Percentiles rank a stretch among this genome's conserved stretches.
These are phyloP conservation scores for Podospora tetraspora DNA, from an alignment of 495 filamentous ascomycete species.

Conservation along the genomic window DNA sequence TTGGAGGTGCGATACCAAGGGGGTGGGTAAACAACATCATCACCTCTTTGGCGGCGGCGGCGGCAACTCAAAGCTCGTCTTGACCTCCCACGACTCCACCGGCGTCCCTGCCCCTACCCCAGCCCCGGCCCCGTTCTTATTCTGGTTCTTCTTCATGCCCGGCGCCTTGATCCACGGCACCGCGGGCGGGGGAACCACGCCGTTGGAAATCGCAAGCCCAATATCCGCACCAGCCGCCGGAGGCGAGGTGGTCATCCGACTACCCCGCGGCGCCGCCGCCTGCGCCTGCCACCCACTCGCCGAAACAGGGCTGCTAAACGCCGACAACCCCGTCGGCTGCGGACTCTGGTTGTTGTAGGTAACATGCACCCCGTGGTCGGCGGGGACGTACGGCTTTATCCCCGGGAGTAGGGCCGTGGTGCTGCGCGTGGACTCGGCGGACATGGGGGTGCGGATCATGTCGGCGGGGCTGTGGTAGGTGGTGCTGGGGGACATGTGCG, in stretches of 20 bases:
- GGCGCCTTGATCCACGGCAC: conserved; percentile 13
- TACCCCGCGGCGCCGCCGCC: conserved; percentile 12
- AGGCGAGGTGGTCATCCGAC: not conserved
- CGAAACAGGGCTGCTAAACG: conserved; percentile 30
- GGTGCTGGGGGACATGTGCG: conserved; percentile 31
- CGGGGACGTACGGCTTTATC: conserved; percentile 35
- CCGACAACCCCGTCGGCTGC: conserved; percentile 13
- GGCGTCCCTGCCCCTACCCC: conserved; percentile 19
- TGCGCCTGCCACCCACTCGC: conserved; percentile 27
- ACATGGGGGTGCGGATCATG: conserved; percentile 28
- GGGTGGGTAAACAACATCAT: not conserved
- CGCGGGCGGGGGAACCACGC: conserved; percentile 8
- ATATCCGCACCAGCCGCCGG: conserved; percentile 13
- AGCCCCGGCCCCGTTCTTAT: conserved; percentile 16
- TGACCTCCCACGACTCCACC: conserved; percentile 25
- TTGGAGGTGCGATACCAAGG: not conserved
- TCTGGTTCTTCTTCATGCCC: conserved; percentile 15
- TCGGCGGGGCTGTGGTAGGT: conserved; percentile 27
- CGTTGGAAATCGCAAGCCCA: not conserved
- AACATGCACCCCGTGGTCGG: conserved; percentile 34
- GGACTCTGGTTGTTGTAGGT: conserved; percentile 9
- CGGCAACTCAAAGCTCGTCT: conserved; percentile 26
- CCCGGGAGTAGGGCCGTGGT: conserved; percentile 34
- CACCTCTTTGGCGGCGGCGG: conserved; percentile 21
- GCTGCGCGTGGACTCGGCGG: conserved; percentile 29